A percentile compares a stretch with the other conserved stretches of the same genome.
These are phyloP conservation scores for Iris pallida DNA, from an alignment of 116 monocot species.

Conservation along the genomic window DNA sequence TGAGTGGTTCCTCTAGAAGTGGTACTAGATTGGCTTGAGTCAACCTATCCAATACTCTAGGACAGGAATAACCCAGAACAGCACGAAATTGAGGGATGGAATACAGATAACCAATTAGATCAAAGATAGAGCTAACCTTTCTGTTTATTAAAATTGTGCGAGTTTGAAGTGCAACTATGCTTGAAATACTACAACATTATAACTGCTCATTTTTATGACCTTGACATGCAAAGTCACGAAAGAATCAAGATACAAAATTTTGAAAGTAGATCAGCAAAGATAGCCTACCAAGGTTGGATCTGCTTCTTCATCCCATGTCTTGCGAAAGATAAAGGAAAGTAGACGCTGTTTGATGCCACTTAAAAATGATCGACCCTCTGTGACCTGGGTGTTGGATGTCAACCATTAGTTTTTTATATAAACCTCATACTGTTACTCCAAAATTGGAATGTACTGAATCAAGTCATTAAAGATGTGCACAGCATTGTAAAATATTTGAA, in stretches of 20 bases:
- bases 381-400: constrained; percentile 33
- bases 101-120: not conserved
- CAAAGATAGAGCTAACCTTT: not conserved
- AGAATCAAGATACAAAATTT: not conserved
- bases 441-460: too few species aligned
- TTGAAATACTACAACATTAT: not conserved
- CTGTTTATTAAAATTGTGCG: not conserved
- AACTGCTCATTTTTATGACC: not conserved
- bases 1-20: too few species aligned
- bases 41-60: too few species aligned
- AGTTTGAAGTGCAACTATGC: not conserved
- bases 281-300: constrained; percentile 63
- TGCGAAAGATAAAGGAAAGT: constrained; percentile 87
- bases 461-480: too few species aligned
- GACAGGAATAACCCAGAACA: not conserved
- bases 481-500: too few species aligned
- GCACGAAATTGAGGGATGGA: not conserved
- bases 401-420: constrained; percentile 9
- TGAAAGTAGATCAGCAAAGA: not conserved
- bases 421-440: too few species aligned
- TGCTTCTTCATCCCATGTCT: constrained; percentile 78
- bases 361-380: constrained; percentile 46
- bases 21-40: too few species aligned
- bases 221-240: not conserved
- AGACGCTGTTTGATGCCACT: constrained; percentile 89